These are phyloP conservation scores for Vanderwaltozyma tropicalis DNA, from an alignment of 805 yeast genomes.

Conservation along the genomic window DNA sequence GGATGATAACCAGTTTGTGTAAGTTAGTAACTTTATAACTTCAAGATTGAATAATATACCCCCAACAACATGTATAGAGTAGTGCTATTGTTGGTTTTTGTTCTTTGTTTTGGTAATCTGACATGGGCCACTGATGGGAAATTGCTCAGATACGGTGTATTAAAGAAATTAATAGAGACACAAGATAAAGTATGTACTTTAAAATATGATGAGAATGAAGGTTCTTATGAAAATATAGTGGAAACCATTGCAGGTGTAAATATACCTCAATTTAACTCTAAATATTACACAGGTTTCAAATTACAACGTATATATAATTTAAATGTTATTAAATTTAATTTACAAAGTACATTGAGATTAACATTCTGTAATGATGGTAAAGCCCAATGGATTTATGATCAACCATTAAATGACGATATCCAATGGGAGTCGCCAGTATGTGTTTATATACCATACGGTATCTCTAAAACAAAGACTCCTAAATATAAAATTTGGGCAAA, in stretches of 20 bases:
- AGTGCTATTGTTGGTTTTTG: too few species aligned
- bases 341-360: slow-evolving; percentile 35
- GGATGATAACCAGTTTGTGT: too few species aligned
- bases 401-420: slow-evolving; percentile 31
- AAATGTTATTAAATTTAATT: slow-evolving; percentile 29
- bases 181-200: slow-evolving; percentile 19
- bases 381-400: slow-evolving; percentile 33
- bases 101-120: neutral
- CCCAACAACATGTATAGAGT: too few species aligned
- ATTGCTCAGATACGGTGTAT: too few species aligned
- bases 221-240: slow-evolving; percentile 7
- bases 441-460: slow-evolving; percentile 12
- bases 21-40: too few species aligned
- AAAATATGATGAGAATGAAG: slow-evolving; percentile 11
- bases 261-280: neutral
- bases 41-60: too few species aligned
- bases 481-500: neutral
- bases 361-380: slow-evolving; percentile 45
- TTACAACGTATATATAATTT: slow-evolving; percentile 38
- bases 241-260: slow-evolving; percentile 12
- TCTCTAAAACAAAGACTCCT: neutral
- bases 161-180: slow-evolving; percentile 5
- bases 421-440: slow-evolving; percentile 43
- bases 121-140: too few species aligned
- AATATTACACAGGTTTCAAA: slow-evolving; percentile 38